Evolutionary conservation across 179 eudicot genomes (phyloP).

Genomic region (Silene vulgaris): DNA sequence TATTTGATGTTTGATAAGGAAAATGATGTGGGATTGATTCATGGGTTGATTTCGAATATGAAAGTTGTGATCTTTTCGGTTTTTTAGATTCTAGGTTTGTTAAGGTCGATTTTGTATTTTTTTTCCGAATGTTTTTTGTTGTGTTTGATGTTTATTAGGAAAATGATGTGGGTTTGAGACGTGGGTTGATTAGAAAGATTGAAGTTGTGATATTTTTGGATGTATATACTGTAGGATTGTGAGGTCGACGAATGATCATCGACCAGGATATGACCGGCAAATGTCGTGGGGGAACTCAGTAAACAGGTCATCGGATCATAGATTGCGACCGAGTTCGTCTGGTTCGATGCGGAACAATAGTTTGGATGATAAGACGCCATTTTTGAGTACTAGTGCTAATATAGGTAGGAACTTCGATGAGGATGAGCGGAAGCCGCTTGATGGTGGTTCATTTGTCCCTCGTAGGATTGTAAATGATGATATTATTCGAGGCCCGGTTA

Average conservation of each 20-base stretch:
- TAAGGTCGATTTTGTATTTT: too few relatives aligned
- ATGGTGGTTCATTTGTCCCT: constrained; percentile 53
- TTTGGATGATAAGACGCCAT: constrained; percentile 68
- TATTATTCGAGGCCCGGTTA: constrained; percentile 30
- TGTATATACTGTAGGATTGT: constrained; percentile 37
- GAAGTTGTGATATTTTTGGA: not conserved
- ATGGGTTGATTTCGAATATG: not conserved
- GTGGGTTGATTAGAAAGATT: constrained; percentile 5
- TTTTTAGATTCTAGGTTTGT: not conserved
- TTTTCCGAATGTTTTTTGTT: too few relatives aligned
- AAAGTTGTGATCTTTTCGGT: not conserved
- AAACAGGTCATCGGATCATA: constrained; percentile 63
- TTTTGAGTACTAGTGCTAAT: constrained; percentile 38
- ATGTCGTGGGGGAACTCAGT: constrained; percentile 57
- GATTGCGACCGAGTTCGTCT: constrained; percentile 72
- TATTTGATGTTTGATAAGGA: not conserved
- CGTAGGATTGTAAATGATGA: constrained; percentile 70
- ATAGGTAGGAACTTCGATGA: constrained; percentile 92
- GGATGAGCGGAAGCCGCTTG: constrained; percentile 88
- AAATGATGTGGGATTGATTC: not conserved
- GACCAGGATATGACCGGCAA: constrained; percentile 56
- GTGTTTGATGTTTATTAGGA: not conserved
- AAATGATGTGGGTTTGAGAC: not conserved
- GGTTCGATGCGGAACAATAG: constrained; percentile 47
- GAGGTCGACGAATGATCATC: constrained; percentile 50